Percentiles rank a stretch among this genome's conserved stretches.
These are phyloP conservation scores for Kluyveromyces siamensis DNA, from an alignment of 805 yeast species.

Conservation along the genomic window DNA sequence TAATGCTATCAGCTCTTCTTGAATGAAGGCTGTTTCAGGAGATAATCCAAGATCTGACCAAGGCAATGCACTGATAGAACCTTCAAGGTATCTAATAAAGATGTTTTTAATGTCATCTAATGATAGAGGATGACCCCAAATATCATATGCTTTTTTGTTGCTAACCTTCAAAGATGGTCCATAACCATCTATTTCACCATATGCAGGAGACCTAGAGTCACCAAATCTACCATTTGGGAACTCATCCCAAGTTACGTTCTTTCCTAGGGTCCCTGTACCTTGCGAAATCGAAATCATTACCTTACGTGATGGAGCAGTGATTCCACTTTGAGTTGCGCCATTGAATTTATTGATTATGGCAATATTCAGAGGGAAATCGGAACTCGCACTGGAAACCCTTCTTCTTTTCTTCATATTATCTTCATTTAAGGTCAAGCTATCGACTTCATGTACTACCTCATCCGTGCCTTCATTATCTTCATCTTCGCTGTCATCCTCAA, in stretches of 20 bases:
- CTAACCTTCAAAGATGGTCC: slow-evolving; percentile 84
- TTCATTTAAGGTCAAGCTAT: slow-evolving; percentile 8
- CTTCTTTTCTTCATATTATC: slow-evolving; percentile 23
- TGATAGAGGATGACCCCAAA: slow-evolving; percentile 74
- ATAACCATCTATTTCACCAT: slow-evolving; percentile 96
- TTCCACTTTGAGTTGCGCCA: slow-evolving; percentile 34
- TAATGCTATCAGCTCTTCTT: slow-evolving; percentile 76
- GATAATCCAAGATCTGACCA: slow-evolving; percentile 85
- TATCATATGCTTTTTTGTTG: slow-evolving; percentile 51
- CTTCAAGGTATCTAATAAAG: slow-evolving; percentile 64
- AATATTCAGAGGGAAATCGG: slow-evolving; percentile 5
- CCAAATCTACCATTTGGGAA: slow-evolving; percentile 95
- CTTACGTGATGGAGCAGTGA: slow-evolving; percentile 38
- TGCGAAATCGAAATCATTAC: slow-evolving; percentile 68
- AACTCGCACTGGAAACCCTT: slow-evolving; percentile 23
- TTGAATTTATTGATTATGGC: slow-evolving; percentile 3
- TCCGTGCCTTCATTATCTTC: slow-evolving; percentile 29
- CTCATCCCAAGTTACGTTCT: slow-evolving; percentile 95
- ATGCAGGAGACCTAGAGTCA: slow-evolving; percentile 92
- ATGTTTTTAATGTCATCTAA: slow-evolving; percentile 52
- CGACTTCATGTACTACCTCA: slow-evolving; percentile 13
- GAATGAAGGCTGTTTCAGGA: slow-evolving; percentile 87
- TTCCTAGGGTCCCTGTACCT: slow-evolving; percentile 76
- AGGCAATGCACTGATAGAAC: slow-evolving; percentile 71
- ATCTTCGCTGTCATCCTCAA: slow-evolving; percentile 36